Conservation (phyloP, 805 yeast genomes). For the Saccharomycopsis sp. region DNA sequence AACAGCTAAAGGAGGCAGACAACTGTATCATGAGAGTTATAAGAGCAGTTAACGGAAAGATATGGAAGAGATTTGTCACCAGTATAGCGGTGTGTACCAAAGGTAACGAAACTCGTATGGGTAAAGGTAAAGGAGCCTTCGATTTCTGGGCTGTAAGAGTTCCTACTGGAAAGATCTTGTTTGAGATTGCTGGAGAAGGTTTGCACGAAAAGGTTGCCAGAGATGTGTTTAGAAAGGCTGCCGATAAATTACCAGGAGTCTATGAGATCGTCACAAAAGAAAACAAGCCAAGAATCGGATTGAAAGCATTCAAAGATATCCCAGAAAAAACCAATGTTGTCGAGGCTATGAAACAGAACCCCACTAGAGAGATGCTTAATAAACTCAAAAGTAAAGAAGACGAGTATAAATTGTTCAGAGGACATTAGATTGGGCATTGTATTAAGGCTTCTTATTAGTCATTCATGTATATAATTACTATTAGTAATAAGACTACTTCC, state of each 20-base stretch:
- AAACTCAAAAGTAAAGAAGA: constrained; percentile 42
- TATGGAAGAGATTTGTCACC: constrained; percentile 76
- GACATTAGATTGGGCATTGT: constrained; percentile 40
- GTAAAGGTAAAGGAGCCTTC: constrained; percentile 97
- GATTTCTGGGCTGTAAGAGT: constrained; percentile 97
- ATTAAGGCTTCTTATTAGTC: not conserved
- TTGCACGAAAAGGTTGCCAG: constrained; percentile 86
- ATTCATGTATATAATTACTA: not conserved
- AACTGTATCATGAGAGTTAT: constrained; percentile 76
- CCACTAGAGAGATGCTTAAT: constrained; percentile 60
- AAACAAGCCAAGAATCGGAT: constrained; percentile 65
- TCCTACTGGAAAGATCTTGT: constrained; percentile 88
- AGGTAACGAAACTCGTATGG: constrained; percentile 99
- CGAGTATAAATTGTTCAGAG: constrained; percentile 54
- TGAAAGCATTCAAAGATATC: constrained; percentile 42
- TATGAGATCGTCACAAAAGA: constrained; percentile 73
- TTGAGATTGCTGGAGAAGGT: constrained; percentile 69
- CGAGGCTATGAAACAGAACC: constrained; percentile 47
- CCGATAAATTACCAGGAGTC: constrained; percentile 85
- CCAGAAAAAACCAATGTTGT: constrained; percentile 26
- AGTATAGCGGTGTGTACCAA: constrained; percentile 88
- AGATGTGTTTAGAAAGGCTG: constrained; percentile 83
- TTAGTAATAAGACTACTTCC: constrained; percentile 5
- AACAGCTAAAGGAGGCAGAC: constrained; percentile 88
- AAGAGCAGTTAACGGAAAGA: constrained; percentile 67